A percentile compares a stretch with the other conserved stretches of the same genome.
Conservation (phyloP, 805 yeast species). For the Sugiyamaella qingdaonensis region DNA sequence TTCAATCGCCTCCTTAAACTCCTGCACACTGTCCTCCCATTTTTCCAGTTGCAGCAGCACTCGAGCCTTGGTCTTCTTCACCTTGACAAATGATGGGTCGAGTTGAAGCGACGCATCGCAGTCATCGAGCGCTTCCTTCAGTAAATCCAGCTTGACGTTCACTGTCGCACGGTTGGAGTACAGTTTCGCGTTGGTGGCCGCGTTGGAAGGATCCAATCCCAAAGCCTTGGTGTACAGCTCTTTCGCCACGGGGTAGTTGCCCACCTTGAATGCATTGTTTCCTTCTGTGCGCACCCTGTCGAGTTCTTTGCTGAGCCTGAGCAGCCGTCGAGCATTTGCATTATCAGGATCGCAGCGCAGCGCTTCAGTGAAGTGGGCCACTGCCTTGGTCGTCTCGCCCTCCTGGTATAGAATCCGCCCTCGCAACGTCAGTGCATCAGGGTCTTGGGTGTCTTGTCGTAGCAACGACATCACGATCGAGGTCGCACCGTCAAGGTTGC, state of each 20-base stretch:
- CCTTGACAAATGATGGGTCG: slow-evolving; percentile 71
- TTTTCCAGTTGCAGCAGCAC: slow-evolving; percentile 36
- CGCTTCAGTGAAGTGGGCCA: slow-evolving; percentile 38
- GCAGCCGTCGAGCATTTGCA: slow-evolving; percentile 31
- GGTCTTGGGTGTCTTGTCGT: slow-evolving; percentile 34
- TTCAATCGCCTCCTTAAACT: slow-evolving; percentile 36
- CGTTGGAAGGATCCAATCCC: slow-evolving; percentile 52
- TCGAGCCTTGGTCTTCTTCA: slow-evolving; percentile 37
- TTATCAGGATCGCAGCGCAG: slow-evolving; percentile 40
- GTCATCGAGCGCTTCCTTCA: slow-evolving; percentile 74
- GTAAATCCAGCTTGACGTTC: slow-evolving; percentile 68
- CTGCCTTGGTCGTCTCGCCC: slow-evolving; percentile 37
- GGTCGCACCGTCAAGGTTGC: slow-evolving; percentile 36
- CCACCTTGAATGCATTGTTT: slow-evolving; percentile 63
- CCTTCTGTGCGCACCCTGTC: slow-evolving; percentile 48
- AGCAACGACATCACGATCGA: slow-evolving; percentile 34
- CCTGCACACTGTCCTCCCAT: slow-evolving; percentile 38
- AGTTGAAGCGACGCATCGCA: slow-evolving; percentile 62
- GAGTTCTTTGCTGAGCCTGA: slow-evolving; percentile 31
- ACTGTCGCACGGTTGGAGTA: slow-evolving; percentile 89
- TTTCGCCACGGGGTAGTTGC: slow-evolving; percentile 62
- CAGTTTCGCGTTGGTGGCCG: slow-evolving; percentile 44
- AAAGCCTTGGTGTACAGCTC: slow-evolving; percentile 72
- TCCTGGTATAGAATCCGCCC: slow-evolving; percentile 35
- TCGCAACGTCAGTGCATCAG: slow-evolving; percentile 38